Percentiles rank a stretch among this genome's conserved stretches.
phyloP scores from a whole-genome alignment of 345 rosid genomes.

The Eucalyptus pauciflora region DNA sequence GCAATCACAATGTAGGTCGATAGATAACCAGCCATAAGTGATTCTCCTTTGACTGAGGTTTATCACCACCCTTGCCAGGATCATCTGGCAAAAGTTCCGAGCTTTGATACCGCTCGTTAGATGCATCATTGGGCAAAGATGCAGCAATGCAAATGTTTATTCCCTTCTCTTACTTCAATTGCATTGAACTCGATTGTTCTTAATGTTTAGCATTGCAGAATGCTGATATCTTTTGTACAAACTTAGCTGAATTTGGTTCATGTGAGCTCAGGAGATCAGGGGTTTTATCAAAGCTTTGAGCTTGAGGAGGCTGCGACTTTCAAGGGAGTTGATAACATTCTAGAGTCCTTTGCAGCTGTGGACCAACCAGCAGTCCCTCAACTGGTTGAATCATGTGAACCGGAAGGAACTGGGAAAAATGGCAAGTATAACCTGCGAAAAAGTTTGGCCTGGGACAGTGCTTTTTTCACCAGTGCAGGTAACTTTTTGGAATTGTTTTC shows the following conservation, averaged over 20 bases:
- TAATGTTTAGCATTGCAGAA: neutral
- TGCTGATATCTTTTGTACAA: neutral
- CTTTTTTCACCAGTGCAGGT: constrained; percentile 93
- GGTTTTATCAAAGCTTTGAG: constrained; percentile 14
- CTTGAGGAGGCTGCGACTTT: constrained; percentile 5
- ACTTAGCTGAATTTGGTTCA: neutral
- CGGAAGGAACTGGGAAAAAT: constrained; percentile 15
- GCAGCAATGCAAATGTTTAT: neutral
- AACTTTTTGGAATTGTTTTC: neutral
- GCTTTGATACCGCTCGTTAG: neutral
- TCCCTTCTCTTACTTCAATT: neutral
- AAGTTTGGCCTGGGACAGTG: constrained; percentile 95
- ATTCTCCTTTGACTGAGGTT: neutral
- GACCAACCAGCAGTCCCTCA: constrained; percentile 20
- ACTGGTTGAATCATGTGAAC: constrained; percentile 26
- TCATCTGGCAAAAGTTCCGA: neutral
- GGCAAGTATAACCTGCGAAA: constrained; percentile 62
- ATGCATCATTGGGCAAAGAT: neutral
- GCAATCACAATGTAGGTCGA: neutral
- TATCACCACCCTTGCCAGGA: neutral
- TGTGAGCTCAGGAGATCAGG: constrained; percentile 16
- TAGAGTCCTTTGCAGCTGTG: constrained; percentile 1
- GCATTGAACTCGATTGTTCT: neutral
- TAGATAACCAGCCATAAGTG: neutral
- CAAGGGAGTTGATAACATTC: neutral